Percentiles rank a stretch among this genome's conserved stretches.
Evolutionary conservation across 2,329 filamentous ascomycete species (phyloP).

Genomic region (Aspergillus amoenus): DNA sequence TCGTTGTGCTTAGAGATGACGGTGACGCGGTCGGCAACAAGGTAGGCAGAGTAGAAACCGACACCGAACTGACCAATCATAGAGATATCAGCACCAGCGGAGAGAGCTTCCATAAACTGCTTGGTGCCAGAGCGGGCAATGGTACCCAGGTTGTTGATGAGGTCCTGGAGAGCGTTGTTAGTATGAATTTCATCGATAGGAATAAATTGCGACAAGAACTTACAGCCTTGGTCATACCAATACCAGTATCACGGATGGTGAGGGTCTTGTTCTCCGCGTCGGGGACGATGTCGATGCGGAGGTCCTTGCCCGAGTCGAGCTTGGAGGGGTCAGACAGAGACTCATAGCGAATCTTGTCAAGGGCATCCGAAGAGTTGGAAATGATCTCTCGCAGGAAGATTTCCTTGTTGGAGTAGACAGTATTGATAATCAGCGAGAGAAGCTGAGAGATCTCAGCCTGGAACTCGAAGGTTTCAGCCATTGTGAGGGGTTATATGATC

Average conservation of each 20-base stretch:
- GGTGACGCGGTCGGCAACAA: conserved; percentile 93
- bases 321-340: conserved; percentile 94
- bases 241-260: conserved; percentile 96
- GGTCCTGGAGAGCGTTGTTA: conserved; percentile 60
- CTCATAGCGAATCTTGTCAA: conserved; percentile 99
- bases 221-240: conserved; percentile 99
- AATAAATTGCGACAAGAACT: conserved; percentile 44
- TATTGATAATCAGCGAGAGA: conserved; percentile 99
- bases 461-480: conserved; percentile 99
- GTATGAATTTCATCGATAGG: background rate
- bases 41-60: conserved; percentile 99
- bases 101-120: conserved; percentile 99
- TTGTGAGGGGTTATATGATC: conserved; percentile 49
- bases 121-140: conserved; percentile 99
- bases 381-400: conserved; percentile 99
- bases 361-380: conserved; percentile 97
- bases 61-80: conserved; percentile 99
- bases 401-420: conserved; percentile 99
- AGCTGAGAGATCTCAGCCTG: conserved; percentile 99
- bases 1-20: conserved; percentile 99
- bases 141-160: conserved; percentile 99
- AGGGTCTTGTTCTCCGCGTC: conserved; percentile 97
- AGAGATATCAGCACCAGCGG: conserved; percentile 97
- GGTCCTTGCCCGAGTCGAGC: conserved; percentile 96
- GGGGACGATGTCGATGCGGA: conserved; percentile 98